These are phyloP conservation scores for Coleophoma eucalyptorum DNA, from an alignment of 2,329 filamentous ascomycete species.

Conservation along the genomic window DNA sequence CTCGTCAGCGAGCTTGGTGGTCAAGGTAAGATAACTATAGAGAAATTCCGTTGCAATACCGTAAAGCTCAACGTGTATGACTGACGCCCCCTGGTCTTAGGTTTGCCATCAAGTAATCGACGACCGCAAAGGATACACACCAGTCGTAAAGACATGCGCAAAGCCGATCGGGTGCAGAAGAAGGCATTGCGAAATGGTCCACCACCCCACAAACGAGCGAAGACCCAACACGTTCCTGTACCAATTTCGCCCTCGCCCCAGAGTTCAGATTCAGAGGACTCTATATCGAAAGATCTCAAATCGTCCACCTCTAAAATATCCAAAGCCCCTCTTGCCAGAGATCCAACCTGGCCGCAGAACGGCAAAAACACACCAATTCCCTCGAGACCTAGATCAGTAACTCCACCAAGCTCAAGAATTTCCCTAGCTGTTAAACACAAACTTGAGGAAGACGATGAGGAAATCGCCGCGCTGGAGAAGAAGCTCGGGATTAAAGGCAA, in stretches of 20 bases:
- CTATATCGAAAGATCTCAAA: background rate
- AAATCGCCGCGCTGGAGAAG: conserved; percentile 84
- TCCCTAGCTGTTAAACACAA: conserved; percentile 48
- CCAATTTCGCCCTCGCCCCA: background rate
- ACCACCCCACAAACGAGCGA: conserved; percentile 20
- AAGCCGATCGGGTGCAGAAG: conserved; percentile 25
- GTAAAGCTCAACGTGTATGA: background rate
- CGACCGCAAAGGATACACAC: conserved; percentile 11
- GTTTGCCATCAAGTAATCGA: background rate
- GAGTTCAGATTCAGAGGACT: conserved; percentile 2
- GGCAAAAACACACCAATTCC: background rate
- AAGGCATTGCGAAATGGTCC: conserved; percentile 19
- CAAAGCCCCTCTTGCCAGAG: conserved; percentile 19
- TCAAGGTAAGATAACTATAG: conserved; percentile 19
- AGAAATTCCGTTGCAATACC: background rate
- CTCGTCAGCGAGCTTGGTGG: conserved; percentile 41
- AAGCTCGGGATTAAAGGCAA: conserved; percentile 77
- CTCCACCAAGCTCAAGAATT: conserved; percentile 13
- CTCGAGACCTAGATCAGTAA: conserved; percentile 5
- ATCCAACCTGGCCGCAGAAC: conserved; percentile 2
- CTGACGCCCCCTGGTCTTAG: background rate
- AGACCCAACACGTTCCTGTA: conserved; percentile 12
- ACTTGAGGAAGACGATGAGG: conserved; percentile 77
- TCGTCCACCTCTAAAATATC: conserved; percentile 9
- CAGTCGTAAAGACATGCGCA: conserved; percentile 27